These are phyloP conservation scores for Penicillium argentinense DNA, from an alignment of 495 filamentous ascomycete genomes.

Conservation along the genomic window DNA sequence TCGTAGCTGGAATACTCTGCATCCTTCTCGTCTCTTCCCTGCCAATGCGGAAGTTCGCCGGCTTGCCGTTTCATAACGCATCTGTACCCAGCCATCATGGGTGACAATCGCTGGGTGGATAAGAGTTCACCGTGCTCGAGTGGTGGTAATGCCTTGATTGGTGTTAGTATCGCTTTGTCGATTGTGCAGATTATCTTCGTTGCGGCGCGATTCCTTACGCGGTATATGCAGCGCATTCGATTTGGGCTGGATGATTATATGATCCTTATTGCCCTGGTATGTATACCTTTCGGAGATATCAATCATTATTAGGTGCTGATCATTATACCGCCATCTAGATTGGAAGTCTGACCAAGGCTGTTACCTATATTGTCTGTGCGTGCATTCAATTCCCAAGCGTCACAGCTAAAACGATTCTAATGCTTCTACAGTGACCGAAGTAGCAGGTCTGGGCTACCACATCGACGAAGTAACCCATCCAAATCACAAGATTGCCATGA, in stretches of 20 bases:
- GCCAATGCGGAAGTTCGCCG: too few species aligned
- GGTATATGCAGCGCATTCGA: constrained; percentile 3
- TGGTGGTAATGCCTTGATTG: constrained; percentile 3
- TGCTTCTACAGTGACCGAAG: constrained; percentile 1
- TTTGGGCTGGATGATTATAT: constrained; percentile 11
- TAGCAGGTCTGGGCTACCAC: constrained; percentile 10
- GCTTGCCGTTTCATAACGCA: background rate
- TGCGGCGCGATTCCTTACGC: constrained; percentile 10
- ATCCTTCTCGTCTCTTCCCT: too few species aligned
- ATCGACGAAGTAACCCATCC: constrained; percentile 1
- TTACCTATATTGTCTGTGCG: constrained; percentile 15
- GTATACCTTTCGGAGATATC: background rate
- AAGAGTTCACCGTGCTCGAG: background rate
- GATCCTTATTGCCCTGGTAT: constrained; percentile 15
- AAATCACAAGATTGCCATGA: background rate
- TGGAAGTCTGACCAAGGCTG: constrained; percentile 10
- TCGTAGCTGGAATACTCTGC: too few species aligned
- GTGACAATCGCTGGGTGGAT: constrained; percentile 3
- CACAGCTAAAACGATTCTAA: background rate
- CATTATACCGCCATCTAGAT: background rate
- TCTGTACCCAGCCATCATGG: constrained; percentile 3
- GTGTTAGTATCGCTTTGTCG: constrained; percentile 3
- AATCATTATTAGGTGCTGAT: background rate
- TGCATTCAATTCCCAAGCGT: background rate
- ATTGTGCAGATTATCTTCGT: constrained; percentile 14